Percentiles rank a stretch among this genome's conserved stretches.
Evolutionary conservation across 805 yeast genomes (phyloP).

Genomic region (Lachancea quebecensis): DNA sequence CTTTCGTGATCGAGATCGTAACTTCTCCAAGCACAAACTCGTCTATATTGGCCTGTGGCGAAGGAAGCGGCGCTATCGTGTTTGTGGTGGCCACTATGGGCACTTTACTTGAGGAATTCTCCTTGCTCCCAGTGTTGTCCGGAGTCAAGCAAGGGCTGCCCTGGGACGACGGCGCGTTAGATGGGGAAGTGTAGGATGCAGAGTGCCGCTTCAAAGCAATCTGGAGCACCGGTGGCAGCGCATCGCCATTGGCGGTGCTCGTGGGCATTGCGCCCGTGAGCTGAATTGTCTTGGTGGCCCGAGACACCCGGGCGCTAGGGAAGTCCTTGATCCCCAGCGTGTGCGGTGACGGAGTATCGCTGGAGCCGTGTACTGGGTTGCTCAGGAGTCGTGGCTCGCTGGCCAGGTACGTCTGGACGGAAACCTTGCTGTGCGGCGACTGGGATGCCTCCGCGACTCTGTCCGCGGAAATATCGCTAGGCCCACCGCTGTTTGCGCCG

Average conservation of each 20-base stretch:
- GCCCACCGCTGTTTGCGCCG: not conserved
- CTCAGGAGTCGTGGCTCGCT: conserved; percentile 38
- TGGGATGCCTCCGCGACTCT: not conserved
- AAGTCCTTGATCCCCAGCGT: not conserved
- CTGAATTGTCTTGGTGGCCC: not conserved
- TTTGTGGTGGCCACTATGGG: conserved; percentile 26
- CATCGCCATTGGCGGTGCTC: conserved; percentile 14
- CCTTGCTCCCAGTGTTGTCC: conserved; percentile 1
- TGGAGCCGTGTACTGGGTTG: conserved; percentile 3
- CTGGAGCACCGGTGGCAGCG: conserved; percentile 39
- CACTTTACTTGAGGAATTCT: conserved; percentile 5
- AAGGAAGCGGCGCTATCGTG: conserved; percentile 25
- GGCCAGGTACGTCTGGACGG: conserved; percentile 40
- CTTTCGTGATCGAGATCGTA: conserved; percentile 55
- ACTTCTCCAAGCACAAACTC: conserved; percentile 78
- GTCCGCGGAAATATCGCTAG: conserved; percentile 3
- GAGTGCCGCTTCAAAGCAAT: conserved; percentile 36
- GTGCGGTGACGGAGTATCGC: conserved; percentile 2
- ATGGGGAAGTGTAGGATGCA: conserved; percentile 11
- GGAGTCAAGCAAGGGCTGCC: conserved; percentile 11
- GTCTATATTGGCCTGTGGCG: conserved; percentile 34
- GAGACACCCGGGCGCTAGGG: not conserved
- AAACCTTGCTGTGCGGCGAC: conserved; percentile 12
- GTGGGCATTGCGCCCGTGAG: not conserved
- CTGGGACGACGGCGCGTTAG: conserved; percentile 8